Base-by-base conservation (phyloP, 306 rosid genomes). In the Cyclanthera cordifolia region DNA sequence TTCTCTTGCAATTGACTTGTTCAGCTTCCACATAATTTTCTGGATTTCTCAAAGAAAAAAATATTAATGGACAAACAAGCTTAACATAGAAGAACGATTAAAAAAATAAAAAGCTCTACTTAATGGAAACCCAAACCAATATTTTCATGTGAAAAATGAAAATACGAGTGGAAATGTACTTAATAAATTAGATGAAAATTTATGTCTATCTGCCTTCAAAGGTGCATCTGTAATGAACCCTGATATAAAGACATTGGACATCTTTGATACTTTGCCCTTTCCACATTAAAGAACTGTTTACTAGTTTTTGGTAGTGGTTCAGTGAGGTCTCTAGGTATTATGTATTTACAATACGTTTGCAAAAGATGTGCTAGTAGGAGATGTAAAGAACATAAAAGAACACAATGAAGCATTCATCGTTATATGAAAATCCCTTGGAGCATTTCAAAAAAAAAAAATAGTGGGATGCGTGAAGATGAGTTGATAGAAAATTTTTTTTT, bases 11-110 rank as follows among this genome's bases (percentile, higher is more conserved):
- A 92, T 89, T 58, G 97, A 89, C 89, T 92, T 92, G 82, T 89
- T 92, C 79, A 92, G 77, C 86, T 92, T 92, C 97, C 96, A 92
- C 97, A 81, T 92, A 64, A 92, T 92, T 89, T 92, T 92, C 97
- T 92, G 95, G 75, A 82, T 75, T 76, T 77, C 81, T 80, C 84
- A 86, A 82, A 82, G 72, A 34, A 69, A 70, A 76, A 73, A 73
- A 73, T 41, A 32, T 59, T 77, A 70, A 37, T n/a, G 47, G 3
- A 30, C 12, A 30, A 69, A 49, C 15, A 69, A 28, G 14, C 69
- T 63, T 30, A 63, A 43, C 1, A 10, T 21, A 20, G 13, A 13
- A 39, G 50, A 30, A 37, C 39, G n/a, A 39, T 39, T 61, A 1
- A 6, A 9, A 5, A 16, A n/a, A n/a, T n/a, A n/a, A 45, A 23